Percentiles rank a stretch among this genome's conserved stretches.
Evolutionary conservation across 306 rosid species (phyloP).

Genomic region (Prinsepia uniflora): DNA sequence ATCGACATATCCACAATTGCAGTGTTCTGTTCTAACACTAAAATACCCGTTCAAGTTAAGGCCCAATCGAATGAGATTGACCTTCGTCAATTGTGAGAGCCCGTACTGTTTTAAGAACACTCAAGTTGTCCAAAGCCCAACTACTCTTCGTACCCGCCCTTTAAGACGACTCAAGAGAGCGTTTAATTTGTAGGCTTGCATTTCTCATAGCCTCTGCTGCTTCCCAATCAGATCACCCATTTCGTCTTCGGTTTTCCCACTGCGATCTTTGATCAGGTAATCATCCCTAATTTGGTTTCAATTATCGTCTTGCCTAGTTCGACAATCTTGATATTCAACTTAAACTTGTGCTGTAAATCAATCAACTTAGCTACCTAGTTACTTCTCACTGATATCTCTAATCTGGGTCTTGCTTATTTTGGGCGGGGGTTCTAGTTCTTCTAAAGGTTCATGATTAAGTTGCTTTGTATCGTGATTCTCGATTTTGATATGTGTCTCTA

Average conservation of each 20-base stretch:
- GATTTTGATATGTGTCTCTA: not conserved
- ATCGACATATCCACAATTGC: too few species aligned
- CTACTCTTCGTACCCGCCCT: not conserved
- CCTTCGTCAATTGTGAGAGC: not conserved
- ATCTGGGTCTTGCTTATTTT: not conserved
- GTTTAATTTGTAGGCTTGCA: conserved; percentile 7
- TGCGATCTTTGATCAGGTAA: conserved; percentile 10
- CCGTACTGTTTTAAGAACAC: not conserved
- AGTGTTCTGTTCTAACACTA: too few species aligned
- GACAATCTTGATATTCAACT: not conserved
- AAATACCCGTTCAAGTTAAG: too few species aligned
- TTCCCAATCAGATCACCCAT: conserved; percentile 13
- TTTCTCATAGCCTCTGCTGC: not conserved
- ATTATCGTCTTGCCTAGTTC: not conserved
- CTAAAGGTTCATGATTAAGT: not conserved
- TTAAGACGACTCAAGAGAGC: not conserved
- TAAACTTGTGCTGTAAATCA: conserved; percentile 1
- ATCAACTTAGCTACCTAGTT: not conserved
- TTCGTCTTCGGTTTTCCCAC: not conserved
- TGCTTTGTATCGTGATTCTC: not conserved
- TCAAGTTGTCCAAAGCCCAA: not conserved
- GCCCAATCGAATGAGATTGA: not conserved
- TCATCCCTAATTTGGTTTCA: not conserved
- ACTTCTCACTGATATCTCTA: not conserved
- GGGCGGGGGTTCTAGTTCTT: not conserved